Evolutionary conservation across 2,329 filamentous ascomycete genomes (phyloP), one percentile per base, ranked within the genome.

Genomic region (Rhynchosporium graminicola): DNA sequence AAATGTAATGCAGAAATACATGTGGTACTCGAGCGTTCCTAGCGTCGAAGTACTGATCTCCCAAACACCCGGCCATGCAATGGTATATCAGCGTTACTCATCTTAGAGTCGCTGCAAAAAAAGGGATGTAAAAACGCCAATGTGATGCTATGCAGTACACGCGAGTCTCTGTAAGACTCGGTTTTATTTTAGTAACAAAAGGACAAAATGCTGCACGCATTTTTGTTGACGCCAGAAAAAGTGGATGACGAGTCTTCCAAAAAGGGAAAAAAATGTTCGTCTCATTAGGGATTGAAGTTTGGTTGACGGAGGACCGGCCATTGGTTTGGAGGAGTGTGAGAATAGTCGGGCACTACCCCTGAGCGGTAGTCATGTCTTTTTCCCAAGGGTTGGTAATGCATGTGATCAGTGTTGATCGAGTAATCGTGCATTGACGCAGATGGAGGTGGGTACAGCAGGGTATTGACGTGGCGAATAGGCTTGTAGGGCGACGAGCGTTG

Each of bases 401-500:
- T 92, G 58, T 89, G 86, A 54, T 83, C 77, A 59, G 80, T 79
- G 77, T 74, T 84, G 72, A 90, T 79, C 67, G 89, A 82, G 73
- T 92, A 89, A 69, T 90, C 84, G 66, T 94, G 88, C 66, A 96
- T 83, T 7, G 91, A 91, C 8, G 87, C 83, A 29, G 91, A 90
- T 0, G 92, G 90, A 6, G 92, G 91, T 38, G 93, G 93, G 63
- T 95, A 92, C 36, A 97, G 81, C n/a, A 98, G 83, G 0, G 92
- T 96, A 69, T 95, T 92, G 63, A 97, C 91, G 64, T 91, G 85
- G 59, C 93, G 89, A 45, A 97, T 89, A 1, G 94, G 94, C 67
- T 92, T 90, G 77, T 98, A 98, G 3, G 95, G 95, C 60, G 94
- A 98, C 66, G 90, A 88, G 61, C 95, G 86, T 74, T 97, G 91